These are phyloP conservation scores for Ogataea philodendri DNA, from an alignment of 805 yeast species.

Conservation along the genomic window DNA sequence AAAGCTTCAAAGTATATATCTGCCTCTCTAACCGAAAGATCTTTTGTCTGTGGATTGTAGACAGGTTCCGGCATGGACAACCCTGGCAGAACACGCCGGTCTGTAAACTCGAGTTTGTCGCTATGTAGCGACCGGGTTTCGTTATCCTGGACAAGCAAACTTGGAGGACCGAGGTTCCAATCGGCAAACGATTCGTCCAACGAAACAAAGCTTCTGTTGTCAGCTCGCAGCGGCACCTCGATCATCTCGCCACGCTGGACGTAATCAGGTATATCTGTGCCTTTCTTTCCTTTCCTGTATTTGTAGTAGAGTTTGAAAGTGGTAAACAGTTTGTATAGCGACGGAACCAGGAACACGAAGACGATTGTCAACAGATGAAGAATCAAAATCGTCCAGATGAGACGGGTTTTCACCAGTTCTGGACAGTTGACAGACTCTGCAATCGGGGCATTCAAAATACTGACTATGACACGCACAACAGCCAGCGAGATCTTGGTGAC, in stretches of 20 bases:
- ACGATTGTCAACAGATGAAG: slow-evolving; percentile 36
- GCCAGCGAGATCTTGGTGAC: slow-evolving; percentile 36
- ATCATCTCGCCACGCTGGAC: slow-evolving; percentile 22
- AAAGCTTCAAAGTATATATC: slow-evolving; percentile 49
- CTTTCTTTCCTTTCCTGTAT: slow-evolving; percentile 21
- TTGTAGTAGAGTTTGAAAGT: slow-evolving; percentile 17
- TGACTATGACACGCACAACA: slow-evolving; percentile 38
- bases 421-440: slow-evolving; percentile 35
- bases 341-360: slow-evolving; percentile 28
- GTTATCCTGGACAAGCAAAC: not conserved
- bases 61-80: slow-evolving; percentile 13
- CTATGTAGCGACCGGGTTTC: slow-evolving; percentile 9
- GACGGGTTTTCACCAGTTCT: slow-evolving; percentile 40
- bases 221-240: slow-evolving; percentile 21
- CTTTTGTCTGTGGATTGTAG: slow-evolving; percentile 28
- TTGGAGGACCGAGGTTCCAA: slow-evolving; percentile 2
- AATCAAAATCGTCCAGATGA: slow-evolving; percentile 43
- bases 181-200: slow-evolving; percentile 4
- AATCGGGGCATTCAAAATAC: slow-evolving; percentile 44
- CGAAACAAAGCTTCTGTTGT: slow-evolving; percentile 7
- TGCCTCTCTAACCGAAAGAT: slow-evolving; percentile 61
- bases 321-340: slow-evolving; percentile 31
- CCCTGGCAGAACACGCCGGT: slow-evolving; percentile 26
- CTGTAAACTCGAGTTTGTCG: slow-evolving; percentile 27
- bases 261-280: slow-evolving; percentile 25